Conservation (phyloP, 1,284 basidiomycete species). For the Tilletia indica region DNA sequence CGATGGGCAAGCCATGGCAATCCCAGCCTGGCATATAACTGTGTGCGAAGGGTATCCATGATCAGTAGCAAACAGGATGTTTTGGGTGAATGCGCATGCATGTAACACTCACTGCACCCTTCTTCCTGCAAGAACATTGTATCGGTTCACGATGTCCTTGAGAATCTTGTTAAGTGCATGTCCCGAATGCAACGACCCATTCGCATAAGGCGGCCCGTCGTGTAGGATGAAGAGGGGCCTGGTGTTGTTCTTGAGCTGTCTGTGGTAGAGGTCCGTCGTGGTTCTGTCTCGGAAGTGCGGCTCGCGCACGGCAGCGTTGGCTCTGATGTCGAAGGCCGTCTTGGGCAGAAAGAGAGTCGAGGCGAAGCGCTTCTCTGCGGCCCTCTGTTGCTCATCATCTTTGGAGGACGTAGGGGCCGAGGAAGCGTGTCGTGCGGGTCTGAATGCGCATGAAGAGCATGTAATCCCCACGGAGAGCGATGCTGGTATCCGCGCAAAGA, state of each 20-base stretch:
- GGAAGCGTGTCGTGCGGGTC: no score
- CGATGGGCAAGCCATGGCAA: conserved; percentile 92
- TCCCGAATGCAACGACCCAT: conserved; percentile 92
- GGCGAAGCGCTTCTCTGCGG: conserved; percentile 14
- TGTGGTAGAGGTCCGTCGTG: conserved; percentile 74
- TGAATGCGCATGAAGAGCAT: no score
- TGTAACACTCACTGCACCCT: conserved; percentile 64
- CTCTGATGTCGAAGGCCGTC: conserved; percentile 75
- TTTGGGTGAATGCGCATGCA: not conserved
- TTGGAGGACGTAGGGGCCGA: no score
- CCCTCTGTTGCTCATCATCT: not conserved
- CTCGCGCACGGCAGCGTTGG: conserved; percentile 69
- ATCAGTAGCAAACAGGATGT: conserved; percentile 57
- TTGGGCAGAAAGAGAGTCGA: conserved; percentile 76
- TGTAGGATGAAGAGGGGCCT: conserved; percentile 79
- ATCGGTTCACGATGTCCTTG: conserved; percentile 94
- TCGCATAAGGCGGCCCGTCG: conserved; percentile 97
- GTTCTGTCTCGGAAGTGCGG: conserved; percentile 67
- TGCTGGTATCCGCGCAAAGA: not conserved
- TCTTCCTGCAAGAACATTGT: conserved; percentile 74
- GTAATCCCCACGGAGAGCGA: not conserved
- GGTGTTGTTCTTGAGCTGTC: conserved; percentile 74
- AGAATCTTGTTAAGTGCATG: conserved; percentile 96
- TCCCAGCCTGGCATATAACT: conserved; percentile 92
- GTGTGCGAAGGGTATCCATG: not conserved